Conservation (phyloP, 495 filamentous ascomycete species). For the Lasiosphaeria hispida region DNA sequence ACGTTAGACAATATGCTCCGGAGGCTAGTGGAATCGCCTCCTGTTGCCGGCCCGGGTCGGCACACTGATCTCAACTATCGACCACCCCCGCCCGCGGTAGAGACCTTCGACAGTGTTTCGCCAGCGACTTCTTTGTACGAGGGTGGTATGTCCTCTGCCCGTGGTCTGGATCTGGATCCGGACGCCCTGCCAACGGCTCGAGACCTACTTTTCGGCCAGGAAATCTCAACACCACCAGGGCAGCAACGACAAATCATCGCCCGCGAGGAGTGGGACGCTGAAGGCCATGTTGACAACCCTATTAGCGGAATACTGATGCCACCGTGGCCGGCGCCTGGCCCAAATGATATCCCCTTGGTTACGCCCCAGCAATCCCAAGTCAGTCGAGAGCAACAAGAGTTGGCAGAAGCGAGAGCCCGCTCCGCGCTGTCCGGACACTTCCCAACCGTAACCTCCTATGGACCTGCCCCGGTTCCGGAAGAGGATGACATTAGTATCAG, state of each 20-base stretch:
- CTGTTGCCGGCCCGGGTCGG: too few species aligned
- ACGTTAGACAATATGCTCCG: too few species aligned
- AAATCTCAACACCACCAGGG: too few species aligned
- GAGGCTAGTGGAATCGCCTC: too few species aligned
- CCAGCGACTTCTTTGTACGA: too few species aligned
- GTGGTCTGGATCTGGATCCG: too few species aligned
- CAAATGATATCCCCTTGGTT: slow-evolving; percentile 8
- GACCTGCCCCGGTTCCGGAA: slow-evolving; percentile 14
- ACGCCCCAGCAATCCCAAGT: slow-evolving; percentile 14
- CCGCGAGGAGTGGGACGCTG: background rate
- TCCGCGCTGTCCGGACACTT: slow-evolving; percentile 8
- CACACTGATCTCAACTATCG: too few species aligned
- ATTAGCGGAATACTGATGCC: background rate
- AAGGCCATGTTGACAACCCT: background rate
- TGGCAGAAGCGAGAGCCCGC: slow-evolving; percentile 21
- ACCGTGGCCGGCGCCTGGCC: background rate
- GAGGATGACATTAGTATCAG: slow-evolving; percentile 9
- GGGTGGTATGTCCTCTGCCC: too few species aligned
- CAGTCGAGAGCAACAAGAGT: slow-evolving; percentile 22
- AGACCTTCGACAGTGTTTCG: too few species aligned
- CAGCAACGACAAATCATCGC: background rate
- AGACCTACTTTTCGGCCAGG: too few species aligned
- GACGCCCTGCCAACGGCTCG: too few species aligned
- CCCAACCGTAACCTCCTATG: slow-evolving; percentile 15
- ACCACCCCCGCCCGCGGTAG: too few species aligned